Percentiles rank a stretch among this genome's conserved stretches.
Evolutionary conservation across 768 basidiomycete species (phyloP).

Genomic region (Suillus bovinus): DNA sequence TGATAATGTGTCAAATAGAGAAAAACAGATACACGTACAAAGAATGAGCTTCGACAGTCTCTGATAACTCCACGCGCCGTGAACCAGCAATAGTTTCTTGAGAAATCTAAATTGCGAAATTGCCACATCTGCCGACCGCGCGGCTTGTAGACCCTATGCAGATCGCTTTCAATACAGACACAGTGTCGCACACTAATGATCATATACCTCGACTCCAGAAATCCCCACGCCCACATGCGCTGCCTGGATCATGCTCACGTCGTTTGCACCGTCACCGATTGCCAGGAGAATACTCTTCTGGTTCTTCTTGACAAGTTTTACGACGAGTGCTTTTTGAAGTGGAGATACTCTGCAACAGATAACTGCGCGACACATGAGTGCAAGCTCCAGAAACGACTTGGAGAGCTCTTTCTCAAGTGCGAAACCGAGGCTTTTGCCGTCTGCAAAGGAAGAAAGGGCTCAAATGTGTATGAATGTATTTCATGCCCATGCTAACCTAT

Average conservation of each 20-base stretch:
- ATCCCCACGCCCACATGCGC: conserved; percentile 98
- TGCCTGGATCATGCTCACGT: conserved; percentile 99
- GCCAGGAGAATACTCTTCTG: conserved; percentile 91
- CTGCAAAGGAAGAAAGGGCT: conserved; percentile 37
- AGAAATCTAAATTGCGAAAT: conserved; percentile 97
- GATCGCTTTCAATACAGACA: not conserved
- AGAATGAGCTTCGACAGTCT: conserved; percentile 93
- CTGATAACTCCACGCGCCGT: conserved; percentile 98
- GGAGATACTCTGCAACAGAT: conserved; percentile 77
- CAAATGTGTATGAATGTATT: not conserved
- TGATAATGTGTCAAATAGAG: conserved; percentile 4
- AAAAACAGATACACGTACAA: conserved; percentile 54
- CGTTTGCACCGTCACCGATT: conserved; percentile 97
- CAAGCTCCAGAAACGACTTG: conserved; percentile 88
- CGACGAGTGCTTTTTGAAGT: conserved; percentile 94
- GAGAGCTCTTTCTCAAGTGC: conserved; percentile 93
- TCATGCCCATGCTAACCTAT: conserved; percentile 61
- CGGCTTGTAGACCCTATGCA: conserved; percentile 90
- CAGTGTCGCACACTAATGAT: not conserved
- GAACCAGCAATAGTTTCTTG: conserved; percentile 93
- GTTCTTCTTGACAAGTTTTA: conserved; percentile 99
- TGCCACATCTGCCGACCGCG: conserved; percentile 94
- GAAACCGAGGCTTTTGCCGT: conserved; percentile 92
- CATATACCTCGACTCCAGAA: conserved; percentile 87
- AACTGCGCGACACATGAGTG: conserved; percentile 98